Evolutionary conservation across 2,329 filamentous ascomycete species (phyloP).

Genomic region (Colletotrichum sojae): DNA sequence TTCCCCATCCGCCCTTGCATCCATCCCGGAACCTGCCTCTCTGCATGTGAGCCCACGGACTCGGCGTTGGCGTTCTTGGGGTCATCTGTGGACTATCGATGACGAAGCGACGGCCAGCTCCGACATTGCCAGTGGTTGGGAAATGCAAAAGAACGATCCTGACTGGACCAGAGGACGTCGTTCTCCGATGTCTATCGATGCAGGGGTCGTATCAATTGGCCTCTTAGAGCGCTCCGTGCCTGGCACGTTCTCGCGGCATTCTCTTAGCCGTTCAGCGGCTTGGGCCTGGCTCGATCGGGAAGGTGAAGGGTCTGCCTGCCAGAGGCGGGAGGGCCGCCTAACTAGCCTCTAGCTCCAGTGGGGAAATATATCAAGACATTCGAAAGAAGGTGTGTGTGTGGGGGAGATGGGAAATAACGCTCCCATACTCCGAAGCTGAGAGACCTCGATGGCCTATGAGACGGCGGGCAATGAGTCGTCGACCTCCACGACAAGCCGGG

Average conservation of each 20-base stretch:
- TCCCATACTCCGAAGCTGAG: background rate
- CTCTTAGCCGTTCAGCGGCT: constrained; percentile 10
- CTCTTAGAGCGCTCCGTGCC: constrained; percentile 41
- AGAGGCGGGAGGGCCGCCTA: constrained; percentile 34
- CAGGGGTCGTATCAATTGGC: constrained; percentile 43
- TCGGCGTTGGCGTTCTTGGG: background rate
- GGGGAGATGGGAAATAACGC: constrained; percentile 1
- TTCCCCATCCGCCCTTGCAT: constrained; percentile 36
- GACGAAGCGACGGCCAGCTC: constrained; percentile 33
- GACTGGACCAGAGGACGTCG: constrained; percentile 28
- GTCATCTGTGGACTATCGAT: constrained; percentile 19
- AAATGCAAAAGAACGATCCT: background rate
- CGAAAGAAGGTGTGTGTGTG: background rate
- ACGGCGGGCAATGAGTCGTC: background rate
- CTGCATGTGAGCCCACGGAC: constrained; percentile 24
- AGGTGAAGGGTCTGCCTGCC: constrained; percentile 31
- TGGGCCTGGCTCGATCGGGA: constrained; percentile 31
- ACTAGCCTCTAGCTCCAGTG: constrained; percentile 31
- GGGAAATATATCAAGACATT: constrained; percentile 10
- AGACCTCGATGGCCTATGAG: constrained; percentile 7
- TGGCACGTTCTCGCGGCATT: constrained; percentile 40
- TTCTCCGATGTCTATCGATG: constrained; percentile 10
- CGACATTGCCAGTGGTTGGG: constrained; percentile 16
- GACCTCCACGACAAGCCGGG: constrained; percentile 6
- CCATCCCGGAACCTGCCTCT: constrained; percentile 21